A percentile compares a stretch with the other conserved stretches of the same genome.
Evolutionary conservation across 257 asterid genomes (phyloP).

Genomic region (Nicotiana tabacum): DNA sequence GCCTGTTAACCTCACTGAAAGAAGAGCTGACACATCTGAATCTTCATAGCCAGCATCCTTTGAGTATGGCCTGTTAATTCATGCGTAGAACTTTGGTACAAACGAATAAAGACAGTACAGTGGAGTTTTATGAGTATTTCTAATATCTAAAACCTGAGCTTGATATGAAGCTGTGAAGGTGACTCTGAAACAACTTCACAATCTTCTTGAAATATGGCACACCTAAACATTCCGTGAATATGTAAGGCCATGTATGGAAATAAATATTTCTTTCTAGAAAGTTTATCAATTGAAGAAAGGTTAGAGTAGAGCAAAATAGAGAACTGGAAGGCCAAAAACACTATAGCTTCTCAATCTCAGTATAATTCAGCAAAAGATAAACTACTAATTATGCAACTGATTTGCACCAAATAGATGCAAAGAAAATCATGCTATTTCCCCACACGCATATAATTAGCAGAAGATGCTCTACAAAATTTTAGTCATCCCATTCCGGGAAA

Average conservation of each 20-base stretch:
- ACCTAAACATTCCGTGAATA: constrained; percentile 44
- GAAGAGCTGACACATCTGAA: constrained; percentile 74
- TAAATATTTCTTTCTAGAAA: not conserved
- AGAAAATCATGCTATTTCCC: not conserved
- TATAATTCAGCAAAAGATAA: not conserved
- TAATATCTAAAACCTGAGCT: constrained; percentile 63
- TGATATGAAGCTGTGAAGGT: constrained; percentile 65
- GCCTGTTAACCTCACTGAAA: constrained; percentile 70
- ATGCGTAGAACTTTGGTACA: constrained; percentile 8
- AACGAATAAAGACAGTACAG: not conserved
- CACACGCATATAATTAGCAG: not conserved
- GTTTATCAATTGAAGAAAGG: not conserved
- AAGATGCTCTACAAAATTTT: not conserved
- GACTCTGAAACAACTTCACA: constrained; percentile 60
- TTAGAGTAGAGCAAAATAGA: not conserved
- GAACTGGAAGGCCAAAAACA: not conserved
- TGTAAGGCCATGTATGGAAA: not conserved
- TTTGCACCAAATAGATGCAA: not conserved
- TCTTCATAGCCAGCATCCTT: constrained; percentile 88
- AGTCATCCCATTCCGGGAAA: not conserved
- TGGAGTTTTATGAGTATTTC: constrained; percentile 8
- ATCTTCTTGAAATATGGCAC: constrained; percentile 94
- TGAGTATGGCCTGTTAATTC: constrained; percentile 78
- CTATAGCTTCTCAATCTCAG: not conserved
- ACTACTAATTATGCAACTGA: not conserved